phyloP scores from a whole-genome alignment of 805 yeast species.

The Hermanozyma aechmeae region DNA sequence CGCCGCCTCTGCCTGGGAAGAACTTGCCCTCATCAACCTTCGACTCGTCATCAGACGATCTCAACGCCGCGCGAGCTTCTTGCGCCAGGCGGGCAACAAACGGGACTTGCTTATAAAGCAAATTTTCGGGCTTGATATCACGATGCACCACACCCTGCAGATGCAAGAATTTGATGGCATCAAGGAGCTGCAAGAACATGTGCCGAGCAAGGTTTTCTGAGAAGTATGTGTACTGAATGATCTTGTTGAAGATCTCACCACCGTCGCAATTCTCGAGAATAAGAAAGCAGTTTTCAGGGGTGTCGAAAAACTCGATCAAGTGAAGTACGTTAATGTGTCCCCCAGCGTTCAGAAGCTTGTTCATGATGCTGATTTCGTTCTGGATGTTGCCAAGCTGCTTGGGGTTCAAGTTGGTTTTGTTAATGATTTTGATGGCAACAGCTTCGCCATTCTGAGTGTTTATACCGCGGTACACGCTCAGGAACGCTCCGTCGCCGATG shows the following conservation, averaged over 20 bases:
- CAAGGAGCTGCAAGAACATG: constrained; percentile 27
- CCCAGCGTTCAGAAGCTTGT: constrained; percentile 33
- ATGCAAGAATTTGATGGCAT: neutral
- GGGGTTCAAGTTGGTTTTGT: constrained; percentile 57
- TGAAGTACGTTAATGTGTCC: constrained; percentile 56
- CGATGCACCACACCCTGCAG: neutral
- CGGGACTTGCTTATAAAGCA: constrained; percentile 56
- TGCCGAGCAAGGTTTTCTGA: constrained; percentile 58
- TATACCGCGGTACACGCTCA: constrained; percentile 58
- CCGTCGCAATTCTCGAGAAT: constrained; percentile 69
- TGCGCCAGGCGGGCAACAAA: constrained; percentile 31
- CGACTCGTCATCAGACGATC: constrained; percentile 60
- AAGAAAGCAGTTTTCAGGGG: constrained; percentile 52
- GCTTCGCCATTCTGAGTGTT: constrained; percentile 25
- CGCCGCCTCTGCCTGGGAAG: constrained; percentile 76
- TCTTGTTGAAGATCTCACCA: constrained; percentile 66
- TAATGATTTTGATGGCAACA: constrained; percentile 54
- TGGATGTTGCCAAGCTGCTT: constrained; percentile 59
- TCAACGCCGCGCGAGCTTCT: constrained; percentile 26
- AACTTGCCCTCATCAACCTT: constrained; percentile 88
- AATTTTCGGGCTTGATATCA: constrained; percentile 2
- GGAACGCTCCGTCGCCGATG: constrained; percentile 80
- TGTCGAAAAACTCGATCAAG: constrained; percentile 59
- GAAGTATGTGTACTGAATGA: constrained; percentile 58
- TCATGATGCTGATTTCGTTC: constrained; percentile 73